These are phyloP conservation scores for Aspergillus awamori DNA, from an alignment of 2,329 filamentous ascomycete genomes.

Conservation along the genomic window DNA sequence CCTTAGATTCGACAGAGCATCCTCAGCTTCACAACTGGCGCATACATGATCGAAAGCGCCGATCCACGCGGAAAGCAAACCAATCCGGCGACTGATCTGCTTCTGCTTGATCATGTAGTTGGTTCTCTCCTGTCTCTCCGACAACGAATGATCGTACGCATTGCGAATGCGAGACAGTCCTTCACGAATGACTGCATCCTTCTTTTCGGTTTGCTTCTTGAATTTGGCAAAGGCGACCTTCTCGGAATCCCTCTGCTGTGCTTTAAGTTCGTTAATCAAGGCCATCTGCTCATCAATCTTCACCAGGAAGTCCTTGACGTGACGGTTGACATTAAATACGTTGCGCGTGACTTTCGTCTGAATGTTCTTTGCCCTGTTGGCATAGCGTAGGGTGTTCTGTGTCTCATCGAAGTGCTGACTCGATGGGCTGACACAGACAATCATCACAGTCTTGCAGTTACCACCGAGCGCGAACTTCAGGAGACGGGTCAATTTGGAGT, in stretches of 20 bases:
- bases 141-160: slow-evolving; percentile 78
- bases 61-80: slow-evolving; percentile 87
- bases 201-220: slow-evolving; percentile 85
- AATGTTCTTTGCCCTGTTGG: slow-evolving; percentile 98
- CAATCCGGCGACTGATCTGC: slow-evolving; percentile 81
- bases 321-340: slow-evolving; percentile 97
- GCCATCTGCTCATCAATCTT: slow-evolving; percentile 99
- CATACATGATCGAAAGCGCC: slow-evolving; percentile 85
- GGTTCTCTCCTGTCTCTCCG: slow-evolving; percentile 77
- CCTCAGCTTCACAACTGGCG: slow-evolving; percentile 69
- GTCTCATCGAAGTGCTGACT: slow-evolving; percentile 98
- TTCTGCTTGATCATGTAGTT: slow-evolving; percentile 79
- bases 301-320: slow-evolving; percentile 98
- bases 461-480: slow-evolving; percentile 96
- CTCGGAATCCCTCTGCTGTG: slow-evolving; percentile 88
- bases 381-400: slow-evolving; percentile 95
- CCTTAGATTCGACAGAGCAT: slow-evolving; percentile 65
- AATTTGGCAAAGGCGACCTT: slow-evolving; percentile 82
- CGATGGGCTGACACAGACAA: slow-evolving; percentile 95
- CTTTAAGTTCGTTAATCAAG: slow-evolving; percentile 93
- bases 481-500: slow-evolving; percentile 93
- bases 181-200: slow-evolving; percentile 73
- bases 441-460: slow-evolving; percentile 99
- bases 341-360: slow-evolving; percentile 99
- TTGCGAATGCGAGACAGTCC: slow-evolving; percentile 76